Evolutionary conservation across 2,329 filamentous ascomycete genomes (phyloP).

Genomic region (Microcyclosporella mali): DNA sequence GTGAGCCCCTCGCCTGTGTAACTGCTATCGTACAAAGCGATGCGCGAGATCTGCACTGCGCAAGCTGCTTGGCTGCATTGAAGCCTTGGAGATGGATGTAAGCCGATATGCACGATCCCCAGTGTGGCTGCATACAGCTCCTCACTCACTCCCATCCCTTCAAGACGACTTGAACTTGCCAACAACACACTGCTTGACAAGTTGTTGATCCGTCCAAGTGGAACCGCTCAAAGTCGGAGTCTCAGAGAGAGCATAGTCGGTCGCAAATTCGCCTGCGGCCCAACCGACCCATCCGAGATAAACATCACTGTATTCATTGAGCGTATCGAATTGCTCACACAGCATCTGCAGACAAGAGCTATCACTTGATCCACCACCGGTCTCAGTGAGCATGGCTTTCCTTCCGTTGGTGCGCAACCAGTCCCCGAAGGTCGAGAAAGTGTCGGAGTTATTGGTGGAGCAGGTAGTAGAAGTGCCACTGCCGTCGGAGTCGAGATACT

Average conservation of each 20-base stretch:
- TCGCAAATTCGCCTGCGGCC: constrained; percentile 29
- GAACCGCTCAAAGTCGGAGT: constrained; percentile 21
- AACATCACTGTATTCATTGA: constrained; percentile 28
- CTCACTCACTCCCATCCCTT: background rate
- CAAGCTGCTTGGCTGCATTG: too few species aligned
- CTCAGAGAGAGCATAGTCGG: constrained; percentile 26
- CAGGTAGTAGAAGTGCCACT: constrained; percentile 34
- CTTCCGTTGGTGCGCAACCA: constrained; percentile 35
- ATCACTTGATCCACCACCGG: constrained; percentile 36
- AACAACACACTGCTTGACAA: constrained; percentile 27
- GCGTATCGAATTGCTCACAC: constrained; percentile 31
- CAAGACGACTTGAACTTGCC: constrained; percentile 21
- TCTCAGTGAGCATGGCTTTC: constrained; percentile 37
- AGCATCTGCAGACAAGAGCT: constrained; percentile 30
- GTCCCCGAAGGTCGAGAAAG: constrained; percentile 32
- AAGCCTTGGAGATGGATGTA: too few species aligned
- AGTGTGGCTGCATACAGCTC: too few species aligned
- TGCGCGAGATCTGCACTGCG: too few species aligned
- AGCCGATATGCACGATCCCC: too few species aligned
- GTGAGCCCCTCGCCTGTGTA: too few species aligned
- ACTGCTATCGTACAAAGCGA: too few species aligned
- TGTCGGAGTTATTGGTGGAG: constrained; percentile 29
- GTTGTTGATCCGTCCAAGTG: constrained; percentile 23
- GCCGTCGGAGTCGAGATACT: constrained; percentile 38
- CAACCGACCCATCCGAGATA: constrained; percentile 31